phyloP scores from a whole-genome alignment of 176 grass and related monocot species.

The Tillandsia fasciculata region DNA sequence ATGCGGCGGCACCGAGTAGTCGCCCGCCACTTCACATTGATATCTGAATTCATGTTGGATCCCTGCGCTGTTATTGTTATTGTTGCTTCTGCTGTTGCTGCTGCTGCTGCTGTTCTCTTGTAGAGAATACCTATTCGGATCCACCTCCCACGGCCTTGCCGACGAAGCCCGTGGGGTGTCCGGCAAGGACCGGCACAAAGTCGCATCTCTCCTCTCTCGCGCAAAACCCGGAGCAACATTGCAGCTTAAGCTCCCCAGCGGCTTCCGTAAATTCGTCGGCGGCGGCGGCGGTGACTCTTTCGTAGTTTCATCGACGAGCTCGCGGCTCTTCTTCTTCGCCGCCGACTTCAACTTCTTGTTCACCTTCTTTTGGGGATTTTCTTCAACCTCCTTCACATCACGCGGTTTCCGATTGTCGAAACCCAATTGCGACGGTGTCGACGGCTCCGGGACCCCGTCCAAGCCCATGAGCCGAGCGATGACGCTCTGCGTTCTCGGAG shows the following conservation, averaged over 20 bases:
- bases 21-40: background rate
- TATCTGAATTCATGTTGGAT: slow-evolving; percentile 6
- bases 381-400: background rate
- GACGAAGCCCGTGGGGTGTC: slow-evolving; percentile 53
- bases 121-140: slow-evolving; percentile 36
- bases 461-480: slow-evolving; percentile 80
- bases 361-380: background rate
- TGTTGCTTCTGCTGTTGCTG: slow-evolving; percentile 12
- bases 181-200: slow-evolving; percentile 35
- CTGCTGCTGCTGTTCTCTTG: slow-evolving; percentile 46
- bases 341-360: background rate
- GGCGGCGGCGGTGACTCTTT: background rate
- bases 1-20: slow-evolving; percentile 42
- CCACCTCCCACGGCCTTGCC: slow-evolving; percentile 30
- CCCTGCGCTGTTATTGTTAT: background rate
- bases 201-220: background rate
- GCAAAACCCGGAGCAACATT: slow-evolving; percentile 15
- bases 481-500: slow-evolving; percentile 64
- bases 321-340: slow-evolving; percentile 40
- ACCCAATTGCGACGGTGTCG: slow-evolving; percentile 23
- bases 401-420: slow-evolving; percentile 5
- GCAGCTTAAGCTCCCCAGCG: slow-evolving; percentile 57
- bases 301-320: slow-evolving; percentile 31
- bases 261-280: slow-evolving; percentile 28
- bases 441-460: slow-evolving; percentile 47